Evolutionary conservation across 169 alveolate species (phyloP).

Genomic region (Miamiensis avidus): DNA sequence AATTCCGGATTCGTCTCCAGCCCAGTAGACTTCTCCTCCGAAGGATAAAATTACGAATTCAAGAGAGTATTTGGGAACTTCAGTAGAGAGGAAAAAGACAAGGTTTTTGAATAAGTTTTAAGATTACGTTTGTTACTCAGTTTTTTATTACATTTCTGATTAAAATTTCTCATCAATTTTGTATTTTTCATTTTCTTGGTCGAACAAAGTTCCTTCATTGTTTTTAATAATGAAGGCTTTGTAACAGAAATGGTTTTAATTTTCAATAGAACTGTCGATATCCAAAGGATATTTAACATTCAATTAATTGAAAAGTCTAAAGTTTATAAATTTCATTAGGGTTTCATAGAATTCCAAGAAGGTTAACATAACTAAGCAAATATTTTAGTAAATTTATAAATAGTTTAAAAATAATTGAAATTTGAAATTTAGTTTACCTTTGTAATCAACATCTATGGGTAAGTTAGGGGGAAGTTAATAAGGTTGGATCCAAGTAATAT

Average conservation of each 20-base stretch:
- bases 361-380: conserved; percentile 83
- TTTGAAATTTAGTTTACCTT: conserved; percentile 14
- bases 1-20: conserved; percentile 66
- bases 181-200: conserved; percentile 47
- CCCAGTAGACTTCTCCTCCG: conserved; percentile 90
- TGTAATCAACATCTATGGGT: conserved; percentile 96
- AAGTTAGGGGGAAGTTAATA: conserved; percentile 95
- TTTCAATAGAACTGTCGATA: conserved; percentile 13
- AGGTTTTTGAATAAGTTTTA: conserved; percentile 79
- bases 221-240: conserved; percentile 3
- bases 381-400: too few species aligned
- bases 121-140: conserved; percentile 57
- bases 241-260: conserved; percentile 16
- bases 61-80: conserved; percentile 91
- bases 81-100: conserved; percentile 88
- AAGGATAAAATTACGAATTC: conserved; percentile 88
- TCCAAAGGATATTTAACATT: conserved; percentile 85
- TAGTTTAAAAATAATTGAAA: too few species aligned
- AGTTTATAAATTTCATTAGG: conserved; percentile 90
- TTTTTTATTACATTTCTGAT: conserved; percentile 58
- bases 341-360: conserved; percentile 94
- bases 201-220: conserved; percentile 30
- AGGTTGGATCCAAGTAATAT: conserved; percentile 98
- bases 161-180: conserved; percentile 66
- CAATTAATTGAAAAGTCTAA: conserved; percentile 89